A percentile compares a stretch with the other conserved stretches of the same genome.
These are phyloP conservation scores for Aegle marmelos DNA, from an alignment of 345 rosid genomes.

Conservation along the genomic window DNA sequence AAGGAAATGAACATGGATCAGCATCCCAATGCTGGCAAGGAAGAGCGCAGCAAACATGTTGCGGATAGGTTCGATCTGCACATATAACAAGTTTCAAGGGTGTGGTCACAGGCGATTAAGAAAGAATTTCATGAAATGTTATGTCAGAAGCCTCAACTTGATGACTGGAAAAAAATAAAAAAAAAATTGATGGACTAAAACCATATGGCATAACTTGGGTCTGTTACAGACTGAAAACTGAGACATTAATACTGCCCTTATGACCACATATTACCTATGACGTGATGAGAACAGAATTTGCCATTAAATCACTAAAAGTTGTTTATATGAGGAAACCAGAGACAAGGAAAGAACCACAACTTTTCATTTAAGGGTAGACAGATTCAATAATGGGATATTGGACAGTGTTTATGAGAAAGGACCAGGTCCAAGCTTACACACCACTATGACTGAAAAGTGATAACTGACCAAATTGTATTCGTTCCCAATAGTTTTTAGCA, in stretches of 20 bases:
- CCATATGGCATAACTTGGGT: not conserved
- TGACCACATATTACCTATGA: not conserved
- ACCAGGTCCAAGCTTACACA: not conserved
- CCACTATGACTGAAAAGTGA: not conserved
- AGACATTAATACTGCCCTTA: not conserved
- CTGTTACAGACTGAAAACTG: not conserved
- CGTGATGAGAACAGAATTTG: not conserved
- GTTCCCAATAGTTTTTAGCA: not conserved
- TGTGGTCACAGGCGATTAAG: not conserved
- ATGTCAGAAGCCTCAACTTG: not conserved
- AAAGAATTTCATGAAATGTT: not conserved
- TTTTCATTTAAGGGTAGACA: not conserved
- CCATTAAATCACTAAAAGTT: not conserved
- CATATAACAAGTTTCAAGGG: not conserved
- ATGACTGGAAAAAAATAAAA: no score
- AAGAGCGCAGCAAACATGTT: constrained; percentile 86
- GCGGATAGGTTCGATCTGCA: constrained; percentile 81
- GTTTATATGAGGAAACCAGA: not conserved
- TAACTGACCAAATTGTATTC: not conserved
- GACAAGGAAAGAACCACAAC: constrained; percentile 1
- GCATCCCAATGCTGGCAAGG: constrained; percentile 91
- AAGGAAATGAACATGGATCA: constrained; percentile 82
- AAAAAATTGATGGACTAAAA: not conserved
- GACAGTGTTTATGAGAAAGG: not conserved
- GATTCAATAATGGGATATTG: no score